These are phyloP conservation scores for Wickerhamomyces bisporus DNA, from an alignment of 805 yeast genomes.

Conservation along the genomic window DNA sequence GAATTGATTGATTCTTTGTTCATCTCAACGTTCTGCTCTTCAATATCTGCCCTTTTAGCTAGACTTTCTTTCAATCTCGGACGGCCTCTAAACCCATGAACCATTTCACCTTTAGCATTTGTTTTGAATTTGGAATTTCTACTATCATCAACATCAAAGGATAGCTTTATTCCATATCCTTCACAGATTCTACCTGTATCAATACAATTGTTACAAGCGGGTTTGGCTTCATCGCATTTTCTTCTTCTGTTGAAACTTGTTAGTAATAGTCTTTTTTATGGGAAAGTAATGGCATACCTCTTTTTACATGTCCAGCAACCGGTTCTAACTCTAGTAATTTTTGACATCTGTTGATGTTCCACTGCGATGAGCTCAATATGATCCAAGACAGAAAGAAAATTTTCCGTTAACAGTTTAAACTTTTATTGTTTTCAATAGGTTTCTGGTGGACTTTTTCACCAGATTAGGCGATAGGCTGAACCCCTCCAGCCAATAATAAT, in stretches of 20 bases:
- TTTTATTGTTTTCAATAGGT: not conserved
- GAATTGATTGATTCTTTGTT: not conserved
- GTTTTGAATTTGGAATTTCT: constrained; percentile 24
- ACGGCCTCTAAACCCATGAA: constrained; percentile 39
- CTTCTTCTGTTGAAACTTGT: constrained; percentile 32
- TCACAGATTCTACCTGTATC: constrained; percentile 41
- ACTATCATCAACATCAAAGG: constrained; percentile 47
- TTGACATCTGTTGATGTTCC: constrained; percentile 15
- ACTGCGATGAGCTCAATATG: not conserved
- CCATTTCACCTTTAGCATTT: constrained; percentile 31
- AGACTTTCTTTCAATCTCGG: constrained; percentile 34
- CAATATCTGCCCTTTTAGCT: constrained; percentile 18
- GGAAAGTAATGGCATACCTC: constrained; percentile 28
- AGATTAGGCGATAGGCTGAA: no score
- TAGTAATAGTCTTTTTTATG: not conserved
- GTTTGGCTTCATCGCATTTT: constrained; percentile 54
- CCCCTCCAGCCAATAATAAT: no score
- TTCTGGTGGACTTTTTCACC: no score
- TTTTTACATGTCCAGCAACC: constrained; percentile 57
- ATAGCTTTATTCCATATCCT: constrained; percentile 43
- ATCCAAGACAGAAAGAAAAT: no score
- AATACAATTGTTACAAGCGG: constrained; percentile 43
- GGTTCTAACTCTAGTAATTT: constrained; percentile 46
- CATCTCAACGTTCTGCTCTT: not conserved
- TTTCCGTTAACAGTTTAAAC: no score